phyloP scores from a whole-genome alignment of 164 flowering plant species.

The Tinospora cordifolia region DNA sequence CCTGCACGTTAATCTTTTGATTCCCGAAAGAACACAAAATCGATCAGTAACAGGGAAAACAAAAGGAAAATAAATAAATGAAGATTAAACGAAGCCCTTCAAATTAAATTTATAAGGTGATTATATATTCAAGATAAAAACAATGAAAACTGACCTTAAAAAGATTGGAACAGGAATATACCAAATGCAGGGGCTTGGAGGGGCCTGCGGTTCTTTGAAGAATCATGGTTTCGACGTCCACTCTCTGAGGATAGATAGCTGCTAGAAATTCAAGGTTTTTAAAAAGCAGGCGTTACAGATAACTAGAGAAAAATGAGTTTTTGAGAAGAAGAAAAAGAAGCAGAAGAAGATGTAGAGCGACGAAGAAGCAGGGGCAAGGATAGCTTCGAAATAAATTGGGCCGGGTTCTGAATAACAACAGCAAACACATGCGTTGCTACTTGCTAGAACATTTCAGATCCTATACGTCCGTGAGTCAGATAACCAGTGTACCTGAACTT shows the following conservation, averaged over 20 bases:
- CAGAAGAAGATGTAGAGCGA: not conserved
- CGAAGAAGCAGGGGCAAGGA: not conserved
- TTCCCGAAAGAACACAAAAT: not conserved
- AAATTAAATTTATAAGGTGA: not conserved
- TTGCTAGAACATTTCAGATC: not conserved
- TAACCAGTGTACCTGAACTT: not conserved
- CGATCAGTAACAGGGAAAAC: not conserved
- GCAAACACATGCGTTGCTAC: not conserved
- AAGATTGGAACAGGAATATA: slow-evolving; percentile 2
- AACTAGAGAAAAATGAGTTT: not conserved
- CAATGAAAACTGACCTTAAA: slow-evolving; percentile 17
- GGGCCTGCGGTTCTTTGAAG: slow-evolving; percentile 14
- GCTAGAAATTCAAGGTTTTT: no score
- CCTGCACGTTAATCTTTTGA: not conserved
- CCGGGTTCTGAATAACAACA: not conserved
- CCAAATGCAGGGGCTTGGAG: slow-evolving; percentile 11
- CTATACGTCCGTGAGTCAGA: not conserved
- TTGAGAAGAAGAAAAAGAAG: not conserved
- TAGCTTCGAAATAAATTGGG: not conserved
- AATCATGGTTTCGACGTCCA: slow-evolving; percentile 8
- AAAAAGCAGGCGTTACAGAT: no score
- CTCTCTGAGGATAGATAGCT: no score
- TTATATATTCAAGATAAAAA: no score
- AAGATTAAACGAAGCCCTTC: not conserved
- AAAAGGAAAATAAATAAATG: not conserved